Evolutionary conservation across 2,329 filamentous ascomycete genomes (phyloP).

Genomic region (Didymella exigua): DNA sequence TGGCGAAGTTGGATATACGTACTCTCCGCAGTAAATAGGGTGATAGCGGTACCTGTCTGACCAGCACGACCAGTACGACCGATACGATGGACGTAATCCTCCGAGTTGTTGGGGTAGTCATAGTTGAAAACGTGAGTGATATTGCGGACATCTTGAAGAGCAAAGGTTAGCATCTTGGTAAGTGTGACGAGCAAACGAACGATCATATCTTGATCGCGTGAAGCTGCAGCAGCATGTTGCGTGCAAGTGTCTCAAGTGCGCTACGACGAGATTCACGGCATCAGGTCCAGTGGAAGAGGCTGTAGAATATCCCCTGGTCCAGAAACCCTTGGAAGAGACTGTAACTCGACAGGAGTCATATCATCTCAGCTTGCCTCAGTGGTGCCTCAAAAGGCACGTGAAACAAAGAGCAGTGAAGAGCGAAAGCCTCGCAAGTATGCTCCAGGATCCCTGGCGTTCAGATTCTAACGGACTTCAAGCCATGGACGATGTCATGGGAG

Average conservation of each 20-base stretch:
- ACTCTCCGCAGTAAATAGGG: slow-evolving; percentile 99
- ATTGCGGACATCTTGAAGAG: slow-evolving; percentile 96
- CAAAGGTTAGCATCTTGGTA: slow-evolving; percentile 75
- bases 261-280: slow-evolving; percentile 53
- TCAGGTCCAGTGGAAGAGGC: slow-evolving; percentile 53
- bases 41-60: slow-evolving; percentile 93
- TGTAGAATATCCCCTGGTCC: slow-evolving; percentile 65
- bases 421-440: slow-evolving; percentile 73
- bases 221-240: slow-evolving; percentile 60
- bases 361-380: slow-evolving; percentile 77
- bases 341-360: slow-evolving; percentile 73
- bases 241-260: slow-evolving; percentile 63
- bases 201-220: slow-evolving; percentile 65
- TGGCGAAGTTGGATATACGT: slow-evolving; percentile 56
- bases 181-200: slow-evolving; percentile 51
- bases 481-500: slow-evolving; percentile 91
- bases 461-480: slow-evolving; percentile 83
- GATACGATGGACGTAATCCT: slow-evolving; percentile 73
- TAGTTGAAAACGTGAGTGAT: slow-evolving; percentile 99
- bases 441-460: slow-evolving; percentile 83
- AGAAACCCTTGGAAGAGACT: slow-evolving; percentile 72
- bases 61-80: slow-evolving; percentile 75
- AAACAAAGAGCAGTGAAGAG: slow-evolving; percentile 75
- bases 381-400: slow-evolving; percentile 69
- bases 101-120: slow-evolving; percentile 95